Evolutionary conservation across 2,329 filamentous ascomycete species (phyloP), one percentile per base, ranked within the genome.

Genomic region (Curvularia sp.): DNA sequence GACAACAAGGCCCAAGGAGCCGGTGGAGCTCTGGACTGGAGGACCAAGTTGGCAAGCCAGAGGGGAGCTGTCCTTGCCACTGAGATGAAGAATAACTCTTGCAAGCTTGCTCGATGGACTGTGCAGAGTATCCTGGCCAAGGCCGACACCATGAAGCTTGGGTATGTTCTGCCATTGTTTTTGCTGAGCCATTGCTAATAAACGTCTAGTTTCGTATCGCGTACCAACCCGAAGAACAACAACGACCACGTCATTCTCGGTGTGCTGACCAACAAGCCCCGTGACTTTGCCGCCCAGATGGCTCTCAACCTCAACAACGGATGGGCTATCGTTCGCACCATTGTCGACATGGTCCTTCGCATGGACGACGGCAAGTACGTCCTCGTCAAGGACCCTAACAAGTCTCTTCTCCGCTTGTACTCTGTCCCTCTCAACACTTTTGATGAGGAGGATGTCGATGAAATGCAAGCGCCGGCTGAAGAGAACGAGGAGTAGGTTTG

Each of bases 81-180:
- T 12, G 95, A 99, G 84, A 99, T 99, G 95, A 99, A 99, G 91
- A 99, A 99, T 87, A 99, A 99, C 87, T 93, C 89, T 76, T 96
- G 92, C 90, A 99, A 99, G 85, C 89, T 99, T 63, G 95, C 95
- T 57, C 86, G 95, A 78, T 99, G 95, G 95, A 97, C 95, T 30
- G 92, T 94, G 42, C 95, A 99, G 84, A 92, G 90, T 75, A 97
- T 99, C 74, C 87, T 99, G 57, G 93, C 94, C 77, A 93, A 93
- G 82, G 93, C 95, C n/a, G 95, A 99, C 77, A 85, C 93, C 67
- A 97, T 99, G 93, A 99, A 98, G 85, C 88, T 99, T 78, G 95
- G 92, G 90, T 93, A 83, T 66, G 88, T 84, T 41, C 61, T 63
- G 19, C 55, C 39, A 27, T 32, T 32, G 43, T 47, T 28, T 18